Conservation (phyloP, 1,284 basidiomycete genomes). For the Malassezia yamatoensis region DNA sequence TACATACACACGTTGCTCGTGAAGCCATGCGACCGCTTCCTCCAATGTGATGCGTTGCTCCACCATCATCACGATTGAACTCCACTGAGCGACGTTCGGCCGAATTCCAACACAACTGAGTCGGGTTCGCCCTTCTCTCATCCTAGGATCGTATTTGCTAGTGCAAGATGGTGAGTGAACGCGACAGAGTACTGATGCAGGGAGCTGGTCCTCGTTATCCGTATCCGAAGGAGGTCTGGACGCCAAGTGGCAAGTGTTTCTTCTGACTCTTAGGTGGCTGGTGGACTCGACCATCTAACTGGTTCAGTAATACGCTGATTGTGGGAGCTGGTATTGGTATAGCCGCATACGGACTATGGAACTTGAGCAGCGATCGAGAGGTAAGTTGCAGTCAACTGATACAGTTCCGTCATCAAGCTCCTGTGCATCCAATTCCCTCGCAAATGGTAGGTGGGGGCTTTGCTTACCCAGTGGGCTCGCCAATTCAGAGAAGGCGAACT, state of each 20-base stretch:
- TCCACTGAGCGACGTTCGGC: not conserved
- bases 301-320: slow-evolving; percentile 53
- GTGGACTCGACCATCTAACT: slow-evolving; percentile 55
- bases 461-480: slow-evolving; percentile 34
- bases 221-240: slow-evolving; percentile 56
- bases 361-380: slow-evolving; percentile 52
- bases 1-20: slow-evolving; percentile 11
- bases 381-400: slow-evolving; percentile 31
- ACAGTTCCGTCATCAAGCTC: slow-evolving; percentile 43
- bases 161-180: slow-evolving; percentile 10
- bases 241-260: slow-evolving; percentile 46
- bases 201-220: slow-evolving; percentile 52
- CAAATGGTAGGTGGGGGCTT: slow-evolving; percentile 2
- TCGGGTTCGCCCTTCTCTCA: not conserved
- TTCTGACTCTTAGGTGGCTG: slow-evolving; percentile 50
- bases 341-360: slow-evolving; percentile 52
- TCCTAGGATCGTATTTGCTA: not conserved
- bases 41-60: slow-evolving; percentile 8
- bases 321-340: slow-evolving; percentile 50
- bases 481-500: slow-evolving; percentile 45
- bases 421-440: slow-evolving; percentile 39
- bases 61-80: slow-evolving; percentile 3
- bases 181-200: slow-evolving; percentile 14
- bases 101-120: not conserved
- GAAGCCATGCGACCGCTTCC: slow-evolving; percentile 10